Conservation (phyloP, 108 stramenopile species). For the Skeletonema tropicum region DNA sequence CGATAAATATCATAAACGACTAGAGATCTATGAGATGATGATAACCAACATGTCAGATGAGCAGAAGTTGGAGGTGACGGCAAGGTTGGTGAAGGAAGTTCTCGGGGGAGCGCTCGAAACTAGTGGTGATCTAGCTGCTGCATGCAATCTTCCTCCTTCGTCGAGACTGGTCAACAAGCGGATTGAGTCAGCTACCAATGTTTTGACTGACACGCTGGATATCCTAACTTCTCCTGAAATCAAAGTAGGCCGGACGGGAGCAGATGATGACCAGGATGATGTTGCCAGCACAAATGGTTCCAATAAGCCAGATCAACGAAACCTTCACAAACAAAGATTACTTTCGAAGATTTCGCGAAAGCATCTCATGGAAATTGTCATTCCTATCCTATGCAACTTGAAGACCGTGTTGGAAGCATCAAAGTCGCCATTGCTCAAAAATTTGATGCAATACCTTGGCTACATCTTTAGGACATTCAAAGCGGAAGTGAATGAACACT, state of each 20-base stretch:
- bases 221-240: slow-evolving; percentile 66
- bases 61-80: slow-evolving; percentile 90
- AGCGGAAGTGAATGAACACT: slow-evolving; percentile 80
- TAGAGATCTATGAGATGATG: slow-evolving; percentile 83
- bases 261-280: slow-evolving; percentile 64
- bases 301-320: slow-evolving; percentile 57
- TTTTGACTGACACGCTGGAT: slow-evolving; percentile 68
- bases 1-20: slow-evolving; percentile 54
- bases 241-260: slow-evolving; percentile 61
- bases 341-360: slow-evolving; percentile 89
- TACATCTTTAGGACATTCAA: slow-evolving; percentile 81
- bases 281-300: slow-evolving; percentile 54
- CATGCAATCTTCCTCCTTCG: slow-evolving; percentile 50
- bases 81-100: slow-evolving; percentile 86
- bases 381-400: slow-evolving; percentile 90
- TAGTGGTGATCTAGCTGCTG: slow-evolving; percentile 66
- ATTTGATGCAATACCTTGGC: slow-evolving; percentile 84
- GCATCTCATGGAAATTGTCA: slow-evolving; percentile 90
- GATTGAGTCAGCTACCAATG: slow-evolving; percentile 60
- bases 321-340: slow-evolving; percentile 79
- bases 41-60: slow-evolving; percentile 85
- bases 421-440: slow-evolving; percentile 83
- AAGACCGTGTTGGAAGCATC: slow-evolving; percentile 82
- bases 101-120: slow-evolving; percentile 74
- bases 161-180: slow-evolving; percentile 24